phyloP scores from a whole-genome alignment of 2,329 filamentous ascomycete genomes.

The Neopestalotiopsis sp. region DNA sequence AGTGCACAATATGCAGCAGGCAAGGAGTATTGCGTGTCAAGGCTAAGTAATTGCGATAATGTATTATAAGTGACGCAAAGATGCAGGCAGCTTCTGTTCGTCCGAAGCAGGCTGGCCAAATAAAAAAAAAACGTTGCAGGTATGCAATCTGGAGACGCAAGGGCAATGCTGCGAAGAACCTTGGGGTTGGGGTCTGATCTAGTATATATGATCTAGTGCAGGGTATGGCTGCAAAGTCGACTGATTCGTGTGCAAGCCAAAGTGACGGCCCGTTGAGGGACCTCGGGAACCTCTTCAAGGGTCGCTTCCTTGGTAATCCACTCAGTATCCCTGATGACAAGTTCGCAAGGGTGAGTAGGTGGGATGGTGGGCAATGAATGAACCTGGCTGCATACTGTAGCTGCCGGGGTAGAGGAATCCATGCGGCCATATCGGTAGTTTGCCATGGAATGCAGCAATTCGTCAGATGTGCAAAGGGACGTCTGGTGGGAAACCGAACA shows the following conservation, averaged over 20 bases:
- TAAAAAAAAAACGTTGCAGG: too few species aligned
- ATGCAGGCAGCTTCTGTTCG: constrained; percentile 4
- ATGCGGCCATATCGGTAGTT: background rate
- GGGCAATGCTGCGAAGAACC: background rate
- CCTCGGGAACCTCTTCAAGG: constrained; percentile 13
- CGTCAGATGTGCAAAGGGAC: background rate
- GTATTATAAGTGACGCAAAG: constrained; percentile 5
- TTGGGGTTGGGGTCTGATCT: constrained; percentile 3
- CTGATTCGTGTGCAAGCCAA: constrained; percentile 12
- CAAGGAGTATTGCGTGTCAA: background rate
- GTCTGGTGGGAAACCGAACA: background rate
- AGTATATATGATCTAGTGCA: constrained; percentile 10
- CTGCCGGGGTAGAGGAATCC: constrained; percentile 9
- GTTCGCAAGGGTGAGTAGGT: constrained; percentile 6
- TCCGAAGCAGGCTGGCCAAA: background rate
- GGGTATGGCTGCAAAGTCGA: background rate
- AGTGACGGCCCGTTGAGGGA: constrained; percentile 9
- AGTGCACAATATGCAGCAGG: background rate
- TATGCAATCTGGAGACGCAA: constrained; percentile 1
- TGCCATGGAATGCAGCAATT: background rate
- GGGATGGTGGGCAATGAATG: background rate
- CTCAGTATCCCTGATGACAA: background rate
- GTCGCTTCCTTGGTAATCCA: constrained; percentile 15
- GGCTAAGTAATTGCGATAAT: background rate
- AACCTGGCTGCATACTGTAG: constrained; percentile 9